Percentiles rank a stretch among this genome's conserved stretches.
Conservation (phyloP, 345 rosid genomes). For the Fremontodendron californicum region DNA sequence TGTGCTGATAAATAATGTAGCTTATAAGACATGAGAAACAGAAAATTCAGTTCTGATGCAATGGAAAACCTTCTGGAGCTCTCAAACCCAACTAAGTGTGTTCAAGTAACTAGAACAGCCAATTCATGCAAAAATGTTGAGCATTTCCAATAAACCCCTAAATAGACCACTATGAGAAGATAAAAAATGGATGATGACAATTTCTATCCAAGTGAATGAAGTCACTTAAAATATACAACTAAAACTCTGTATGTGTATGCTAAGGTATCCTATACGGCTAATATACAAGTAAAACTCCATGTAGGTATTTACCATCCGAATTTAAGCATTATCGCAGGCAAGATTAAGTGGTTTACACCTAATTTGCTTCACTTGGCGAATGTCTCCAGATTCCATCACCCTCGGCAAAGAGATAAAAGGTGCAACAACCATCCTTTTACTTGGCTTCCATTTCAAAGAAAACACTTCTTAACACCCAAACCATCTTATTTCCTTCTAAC, state of each 20-base stretch:
- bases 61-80: background rate
- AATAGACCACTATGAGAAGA: background rate
- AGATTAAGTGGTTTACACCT: background rate
- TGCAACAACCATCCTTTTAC: background rate
- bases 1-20: background rate
- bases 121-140: background rate
- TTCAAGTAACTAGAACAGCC: background rate
- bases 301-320: background rate
- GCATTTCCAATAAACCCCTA: background rate
- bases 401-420: background rate
- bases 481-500: background rate
- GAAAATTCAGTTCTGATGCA: no score
- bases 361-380: background rate
- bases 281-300: background rate
- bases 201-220: background rate
- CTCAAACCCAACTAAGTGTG: background rate
- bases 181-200: background rate
- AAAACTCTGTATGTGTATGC: background rate
- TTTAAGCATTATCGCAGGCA: background rate
- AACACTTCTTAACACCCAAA: background rate
- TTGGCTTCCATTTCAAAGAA: background rate
- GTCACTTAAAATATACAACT: background rate
- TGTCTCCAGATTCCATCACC: background rate
- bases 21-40: background rate
- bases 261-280: background rate